A percentile compares a stretch with the other conserved stretches of the same genome.
These are phyloP conservation scores for Dianthus caryophyllus DNA, from an alignment of 148 eudicot genomes.

Conservation along the genomic window DNA sequence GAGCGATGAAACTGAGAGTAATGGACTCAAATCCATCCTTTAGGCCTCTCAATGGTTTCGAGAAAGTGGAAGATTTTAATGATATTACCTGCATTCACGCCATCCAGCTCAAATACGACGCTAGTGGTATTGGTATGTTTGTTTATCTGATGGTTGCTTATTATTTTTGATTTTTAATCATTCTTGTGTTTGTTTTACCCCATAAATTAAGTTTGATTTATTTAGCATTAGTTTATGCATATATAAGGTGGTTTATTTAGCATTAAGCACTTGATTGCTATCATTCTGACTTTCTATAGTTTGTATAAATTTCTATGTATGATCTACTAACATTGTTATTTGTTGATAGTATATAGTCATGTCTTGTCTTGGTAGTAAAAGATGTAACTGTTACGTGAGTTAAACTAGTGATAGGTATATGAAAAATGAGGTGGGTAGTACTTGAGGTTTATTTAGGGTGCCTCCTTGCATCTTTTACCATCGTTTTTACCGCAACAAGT, in stretches of 20 bases:
- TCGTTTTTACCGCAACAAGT: conserved; percentile 44
- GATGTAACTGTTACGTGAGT: neutral
- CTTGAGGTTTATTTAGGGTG: neutral
- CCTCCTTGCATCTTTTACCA: neutral
- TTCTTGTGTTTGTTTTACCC: too few species aligned
- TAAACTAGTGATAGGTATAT: neutral
- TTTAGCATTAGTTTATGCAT: neutral
- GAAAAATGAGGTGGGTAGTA: neutral
- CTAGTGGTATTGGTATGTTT: neutral
- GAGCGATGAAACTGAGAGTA: too few species aligned
- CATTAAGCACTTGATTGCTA: neutral
- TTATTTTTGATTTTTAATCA: neutral
- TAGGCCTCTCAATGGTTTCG: neutral
- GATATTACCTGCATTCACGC: neutral
- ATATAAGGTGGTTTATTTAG: neutral
- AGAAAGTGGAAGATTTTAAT: neutral
- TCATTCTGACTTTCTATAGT: neutral
- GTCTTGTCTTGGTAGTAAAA: neutral
- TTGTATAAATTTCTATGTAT: neutral
- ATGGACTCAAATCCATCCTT: neutral
- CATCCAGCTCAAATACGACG: neutral
- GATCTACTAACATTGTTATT: neutral
- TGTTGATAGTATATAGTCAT: neutral
- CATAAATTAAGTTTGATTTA: neutral
- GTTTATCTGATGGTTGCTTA: neutral